These are phyloP conservation scores for Mycena epipterygia DNA, from an alignment of 768 basidiomycete genomes.

Conservation along the genomic window DNA sequence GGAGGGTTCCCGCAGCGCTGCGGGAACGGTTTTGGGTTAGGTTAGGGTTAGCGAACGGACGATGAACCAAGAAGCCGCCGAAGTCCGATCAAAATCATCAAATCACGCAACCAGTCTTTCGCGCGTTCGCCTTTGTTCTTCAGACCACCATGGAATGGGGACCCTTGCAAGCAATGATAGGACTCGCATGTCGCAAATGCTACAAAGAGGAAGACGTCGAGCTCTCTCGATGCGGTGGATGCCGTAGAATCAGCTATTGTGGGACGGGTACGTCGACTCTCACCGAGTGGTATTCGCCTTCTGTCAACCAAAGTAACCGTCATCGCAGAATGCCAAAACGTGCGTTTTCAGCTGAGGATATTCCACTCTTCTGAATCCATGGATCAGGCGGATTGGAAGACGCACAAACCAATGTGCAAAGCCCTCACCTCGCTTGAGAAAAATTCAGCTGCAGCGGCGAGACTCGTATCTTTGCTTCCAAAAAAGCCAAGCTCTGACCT, in stretches of 20 bases:
- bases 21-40: no score
- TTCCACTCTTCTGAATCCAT: background rate
- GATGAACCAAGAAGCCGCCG: no score
- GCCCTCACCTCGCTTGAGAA: constrained; percentile 21
- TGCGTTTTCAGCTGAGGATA: background rate
- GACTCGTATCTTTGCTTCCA: constrained; percentile 21
- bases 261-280: background rate
- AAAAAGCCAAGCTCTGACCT: constrained; percentile 19
- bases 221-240: background rate
- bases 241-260: background rate
- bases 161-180: background rate
- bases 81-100: background rate
- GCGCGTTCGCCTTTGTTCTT: constrained; percentile 23
- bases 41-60: no score
- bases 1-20: no score
- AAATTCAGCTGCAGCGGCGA: constrained; percentile 1
- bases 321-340: background rate
- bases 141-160: background rate
- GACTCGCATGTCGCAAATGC: background rate
- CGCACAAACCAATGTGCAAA: constrained; percentile 26
- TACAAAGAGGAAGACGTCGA: background rate
- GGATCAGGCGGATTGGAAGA: background rate
- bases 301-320: no score
- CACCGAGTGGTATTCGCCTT: background rate
- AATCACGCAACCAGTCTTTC: background rate